Base-by-base conservation (phyloP, 2,329 filamentous ascomycete genomes). In the Triangularia setosa region DNA sequence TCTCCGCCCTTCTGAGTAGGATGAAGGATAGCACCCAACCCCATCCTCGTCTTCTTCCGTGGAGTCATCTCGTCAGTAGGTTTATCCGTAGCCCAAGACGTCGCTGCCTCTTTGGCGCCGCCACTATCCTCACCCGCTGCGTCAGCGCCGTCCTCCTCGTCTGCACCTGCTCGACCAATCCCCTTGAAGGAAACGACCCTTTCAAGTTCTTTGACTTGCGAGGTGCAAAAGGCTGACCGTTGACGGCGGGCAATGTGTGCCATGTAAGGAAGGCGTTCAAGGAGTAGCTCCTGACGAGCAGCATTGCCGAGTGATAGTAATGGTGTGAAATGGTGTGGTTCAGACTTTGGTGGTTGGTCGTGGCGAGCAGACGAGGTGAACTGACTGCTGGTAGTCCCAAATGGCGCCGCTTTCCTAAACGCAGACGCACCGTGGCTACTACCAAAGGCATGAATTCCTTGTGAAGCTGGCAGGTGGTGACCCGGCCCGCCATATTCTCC, bases 221-320 rank as follows among this genome's bases (percentile, higher is more conserved):
- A 72, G 16, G 70, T 71, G 23, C 71, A 70, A 30, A 71, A 75
- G 16, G 72, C 66, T 69, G 76, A 74, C 69, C 77, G 78, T 68
- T 77, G 73, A 30, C 77, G 73, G 16, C 82, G 79, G 1, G 79
- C 76, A 72, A 97, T 91, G 59, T 86, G 83, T 1, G 88, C 83
- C 81, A 95, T 87, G 75, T 96, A 98, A 0, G 95, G 95, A 0
- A 99, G 82, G 8, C 92, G 87, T 69, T 98, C 92, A 24, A 97
- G 84, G 0, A 97, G 77, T 79, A 95, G 83, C 75, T 94, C 91
- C 52, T 83, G 83, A 35, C 88, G 87, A 3, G 89, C 87, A 3
- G 88, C 86, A 67, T 81, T 87, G 53, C 89, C 88, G 1, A 89
- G 81, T 0, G 86, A 85, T 16, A 88, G 78, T 1, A 84, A 75